Base-by-base conservation (phyloP, 768 basidiomycete species). In the Russula foetens region DNA sequence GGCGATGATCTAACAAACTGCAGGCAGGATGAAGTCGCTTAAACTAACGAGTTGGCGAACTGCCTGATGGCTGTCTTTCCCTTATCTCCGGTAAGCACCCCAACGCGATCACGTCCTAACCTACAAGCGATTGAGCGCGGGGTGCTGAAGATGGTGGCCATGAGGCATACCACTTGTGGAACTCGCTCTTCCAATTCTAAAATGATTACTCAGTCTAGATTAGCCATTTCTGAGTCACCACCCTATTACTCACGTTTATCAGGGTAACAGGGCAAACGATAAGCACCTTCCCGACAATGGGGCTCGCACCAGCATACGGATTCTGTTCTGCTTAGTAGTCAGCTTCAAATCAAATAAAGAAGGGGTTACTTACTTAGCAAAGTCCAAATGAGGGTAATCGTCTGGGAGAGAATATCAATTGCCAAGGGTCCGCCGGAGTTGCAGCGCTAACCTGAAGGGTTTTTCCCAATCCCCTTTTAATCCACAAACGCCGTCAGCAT, bases 121-220 rank as follows among this genome's bases (percentile, higher is more conserved):
- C 82, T 83, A 51, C 6, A 26, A 44, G 24, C 12, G 28, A 23
- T 47, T 47, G 17, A 41, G 47, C 26, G 6, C 28, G 9, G 55
- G 39, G 35, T 15, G 14, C 15, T 14, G 43, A 49, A 5, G 39
- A 53, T 56, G 31, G 53, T 58, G 44, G 33, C 17, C 29, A 35
- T 39, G 43, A 4, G 76, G 76, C 71, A 71, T 15, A 84, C 95
- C 97, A 99, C 75, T 98, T 98, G 67, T 87, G 80, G 69, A 99
- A 93, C 71, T 99, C 97, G 44, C 84, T 85, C 70, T 84, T 88
- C 97, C 97, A 99, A 69, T 98, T 98, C 86, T 96, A 69, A 0
- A 29, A 35, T 11, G 45, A 17, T 33, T 33, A 29, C 7, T 35
- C n/a, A 38, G 39, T 12, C 49, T 51, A 45, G 54, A n/a, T 29